These are phyloP conservation scores for Kandelia obovata DNA, from an alignment of 345 rosid species.

Conservation along the genomic window DNA sequence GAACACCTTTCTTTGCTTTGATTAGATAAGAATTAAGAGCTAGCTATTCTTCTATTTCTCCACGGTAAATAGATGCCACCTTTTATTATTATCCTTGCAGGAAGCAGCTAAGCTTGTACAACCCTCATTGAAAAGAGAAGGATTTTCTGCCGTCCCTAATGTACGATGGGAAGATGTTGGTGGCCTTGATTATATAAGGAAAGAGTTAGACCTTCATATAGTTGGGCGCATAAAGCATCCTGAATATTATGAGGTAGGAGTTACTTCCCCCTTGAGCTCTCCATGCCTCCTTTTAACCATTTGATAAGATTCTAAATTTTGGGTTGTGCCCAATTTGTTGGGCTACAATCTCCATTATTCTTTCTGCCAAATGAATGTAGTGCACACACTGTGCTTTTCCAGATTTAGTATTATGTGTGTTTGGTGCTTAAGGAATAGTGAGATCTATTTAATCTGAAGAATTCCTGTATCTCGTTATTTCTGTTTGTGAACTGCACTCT, in stretches of 20 bases:
- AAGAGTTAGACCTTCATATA: constrained; percentile 64
- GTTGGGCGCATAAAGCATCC: constrained; percentile 70
- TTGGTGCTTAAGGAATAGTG: too few relatives aligned
- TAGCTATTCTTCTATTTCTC: neutral
- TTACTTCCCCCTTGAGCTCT: neutral
- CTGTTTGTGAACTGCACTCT: too few relatives aligned
- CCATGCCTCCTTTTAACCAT: neutral
- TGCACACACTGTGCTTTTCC: too few relatives aligned
- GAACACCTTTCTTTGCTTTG: neutral
- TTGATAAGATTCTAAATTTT: neutral
- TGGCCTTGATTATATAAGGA: constrained; percentile 69
- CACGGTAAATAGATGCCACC: too few relatives aligned
- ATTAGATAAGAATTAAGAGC: neutral
- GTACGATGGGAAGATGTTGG: constrained; percentile 97
- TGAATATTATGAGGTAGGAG: constrained; percentile 61
- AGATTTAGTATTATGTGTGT: too few relatives aligned
- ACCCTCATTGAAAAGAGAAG: constrained; percentile 85
- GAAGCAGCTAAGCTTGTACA: constrained; percentile 71
- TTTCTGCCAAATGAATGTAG: too few relatives aligned
- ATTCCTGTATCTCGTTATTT: too few relatives aligned
- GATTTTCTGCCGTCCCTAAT: constrained; percentile 77
- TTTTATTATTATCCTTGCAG: constrained; percentile 30
- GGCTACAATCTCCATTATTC: too few relatives aligned
- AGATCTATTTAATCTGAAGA: too few relatives aligned
- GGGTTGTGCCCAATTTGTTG: too few relatives aligned